phyloP scores from a whole-genome alignment of 208 protist genomes.

The Acanthamoeba comandoni region DNA sequence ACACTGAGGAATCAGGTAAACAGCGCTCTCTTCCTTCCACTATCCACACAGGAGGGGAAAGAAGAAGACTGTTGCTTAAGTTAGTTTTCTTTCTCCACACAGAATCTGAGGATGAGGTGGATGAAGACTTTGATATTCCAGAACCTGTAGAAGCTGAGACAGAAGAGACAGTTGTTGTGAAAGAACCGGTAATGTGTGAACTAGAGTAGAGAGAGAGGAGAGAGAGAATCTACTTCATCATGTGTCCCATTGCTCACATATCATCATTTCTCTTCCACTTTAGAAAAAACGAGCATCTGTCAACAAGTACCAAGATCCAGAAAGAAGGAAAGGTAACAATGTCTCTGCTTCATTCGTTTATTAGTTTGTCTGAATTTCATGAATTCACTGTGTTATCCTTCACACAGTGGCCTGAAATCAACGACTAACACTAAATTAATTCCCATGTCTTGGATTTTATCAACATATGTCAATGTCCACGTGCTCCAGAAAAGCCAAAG shows the following conservation, averaged over 20 bases:
- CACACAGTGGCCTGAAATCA: too few species aligned
- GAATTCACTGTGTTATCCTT: neutral
- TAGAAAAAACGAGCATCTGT: neutral
- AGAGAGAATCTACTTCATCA: too few species aligned
- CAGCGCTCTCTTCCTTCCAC: too few species aligned
- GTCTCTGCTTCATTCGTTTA: neutral
- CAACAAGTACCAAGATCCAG: slow-evolving; percentile 22
- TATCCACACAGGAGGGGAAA: too few species aligned
- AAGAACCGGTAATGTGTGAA: neutral
- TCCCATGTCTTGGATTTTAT: too few species aligned
- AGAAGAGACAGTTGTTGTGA: neutral
- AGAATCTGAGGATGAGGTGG: slow-evolving; percentile 42
- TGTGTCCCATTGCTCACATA: too few species aligned
- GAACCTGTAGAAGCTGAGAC: slow-evolving; percentile 6
- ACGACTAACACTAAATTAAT: too few species aligned
- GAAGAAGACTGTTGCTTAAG: too few species aligned
- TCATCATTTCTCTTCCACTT: too few species aligned
- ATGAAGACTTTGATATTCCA: slow-evolving; percentile 22
- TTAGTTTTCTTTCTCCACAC: neutral
- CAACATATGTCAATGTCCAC: too few species aligned
- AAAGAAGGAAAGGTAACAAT: slow-evolving; percentile 7
- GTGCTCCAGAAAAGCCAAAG: too few species aligned
- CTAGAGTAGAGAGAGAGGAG: slow-evolving; percentile 44
- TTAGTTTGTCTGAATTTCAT: neutral
- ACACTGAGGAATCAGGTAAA: slow-evolving; percentile 17